Conservation (phyloP, 2,329 filamentous ascomycete genomes). For the Pyrenophora tritici-repentis region DNA sequence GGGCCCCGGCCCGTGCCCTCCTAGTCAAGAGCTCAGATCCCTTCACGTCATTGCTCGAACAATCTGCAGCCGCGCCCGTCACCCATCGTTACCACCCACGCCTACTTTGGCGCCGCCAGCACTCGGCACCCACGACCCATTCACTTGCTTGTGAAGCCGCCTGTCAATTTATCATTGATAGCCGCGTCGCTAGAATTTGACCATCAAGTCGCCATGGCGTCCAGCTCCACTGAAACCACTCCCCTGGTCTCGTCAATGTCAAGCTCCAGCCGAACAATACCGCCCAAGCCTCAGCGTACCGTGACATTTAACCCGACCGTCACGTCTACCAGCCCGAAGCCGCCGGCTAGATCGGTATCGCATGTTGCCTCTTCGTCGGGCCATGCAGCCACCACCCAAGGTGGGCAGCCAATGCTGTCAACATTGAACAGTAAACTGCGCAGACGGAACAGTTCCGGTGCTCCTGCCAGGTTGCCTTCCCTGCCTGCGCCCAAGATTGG, state of each 20-base stretch:
- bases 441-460: conserved; percentile 80
- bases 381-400: conserved; percentile 43
- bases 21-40: conserved; percentile 14
- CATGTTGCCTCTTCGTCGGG: conserved; percentile 36
- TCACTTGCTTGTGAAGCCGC: conserved; percentile 1
- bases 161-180: background rate
- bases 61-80: conserved; percentile 14
- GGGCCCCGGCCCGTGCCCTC: conserved; percentile 12
- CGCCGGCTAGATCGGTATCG: conserved; percentile 39
- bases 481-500: conserved; percentile 74
- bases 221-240: conserved; percentile 45
- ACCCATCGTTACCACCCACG: conserved; percentile 14
- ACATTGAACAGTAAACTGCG: conserved; percentile 86
- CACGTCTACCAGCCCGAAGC: conserved; percentile 50
- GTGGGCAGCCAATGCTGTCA: conserved; percentile 61
- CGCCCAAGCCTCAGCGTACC: conserved; percentile 58
- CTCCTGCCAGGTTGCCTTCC: conserved; percentile 54
- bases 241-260: conserved; percentile 46
- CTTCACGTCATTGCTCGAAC: conserved; percentile 20
- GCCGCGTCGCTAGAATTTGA: background rate
- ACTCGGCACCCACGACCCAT: conserved; percentile 7
- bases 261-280: conserved; percentile 26
- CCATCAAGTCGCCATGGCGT: conserved; percentile 34
- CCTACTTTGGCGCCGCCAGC: conserved; percentile 19
- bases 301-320: conserved; percentile 77